Base-by-base conservation (phyloP, 1,284 basidiomycete species). In the Neonothopanus nambi region DNA sequence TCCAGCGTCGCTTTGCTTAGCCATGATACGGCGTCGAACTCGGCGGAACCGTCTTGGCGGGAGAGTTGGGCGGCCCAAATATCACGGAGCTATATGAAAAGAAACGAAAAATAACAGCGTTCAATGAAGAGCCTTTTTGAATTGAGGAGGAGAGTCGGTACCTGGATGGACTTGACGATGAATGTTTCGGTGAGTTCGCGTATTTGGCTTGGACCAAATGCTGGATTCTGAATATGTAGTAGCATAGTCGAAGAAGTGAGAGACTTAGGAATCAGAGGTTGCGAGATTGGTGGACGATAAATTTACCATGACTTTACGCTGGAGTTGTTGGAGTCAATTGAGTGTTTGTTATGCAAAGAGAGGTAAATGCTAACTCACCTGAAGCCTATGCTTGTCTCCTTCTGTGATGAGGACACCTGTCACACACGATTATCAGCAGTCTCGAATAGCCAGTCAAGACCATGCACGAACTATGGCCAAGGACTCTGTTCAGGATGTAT, bases 1-100 rank as follows among this genome's bases (percentile, higher is more conserved):
- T 90, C 87, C 33, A 89, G 69, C 0, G 87, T 88, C 53, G 75
- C 72, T 51, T 75, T 76, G 41, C 73, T 80, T 11, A 89, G 65
- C 74, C 80, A 84, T 0, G 74, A 66, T 4, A 84, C 66, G 2
- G 81, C 74, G 53, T 90, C 80, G 23, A 81, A 62, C 3, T 61
- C 66, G 1, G 58, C 65, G 21, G 54, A 52, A 11, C 63, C 70
- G 18, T 60, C 58, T 49, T 65, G 51, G 56, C 67, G 65, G n/a
- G 59, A 49, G 20, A 68, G 59, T 50, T 77, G 67, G 1, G 57
- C 45, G 2, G 57, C 60, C 78, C 73, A 80, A 17, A 74, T 58
- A 55, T 81, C 76, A 30, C 79, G 69, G 30, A 83, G 67, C 81
- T 81, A 30, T 5, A n/a, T 3, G 13, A 47, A 18, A 35, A 15